Conservation (phyloP, 2,329 filamentous ascomycete genomes). For the Xylaria multiplex region DNA sequence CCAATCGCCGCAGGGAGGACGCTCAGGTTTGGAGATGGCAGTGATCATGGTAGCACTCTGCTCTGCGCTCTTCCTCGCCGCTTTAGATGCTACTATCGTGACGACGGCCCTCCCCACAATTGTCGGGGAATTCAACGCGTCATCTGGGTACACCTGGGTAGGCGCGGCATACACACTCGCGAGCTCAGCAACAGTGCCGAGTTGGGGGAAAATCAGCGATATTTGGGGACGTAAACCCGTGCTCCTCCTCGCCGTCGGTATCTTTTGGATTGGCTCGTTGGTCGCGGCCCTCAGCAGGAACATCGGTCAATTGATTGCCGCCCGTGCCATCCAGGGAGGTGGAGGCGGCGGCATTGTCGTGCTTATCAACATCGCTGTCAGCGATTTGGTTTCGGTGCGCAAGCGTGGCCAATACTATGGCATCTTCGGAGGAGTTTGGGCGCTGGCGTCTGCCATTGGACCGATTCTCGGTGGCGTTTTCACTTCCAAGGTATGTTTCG, state of each 20-base stretch:
- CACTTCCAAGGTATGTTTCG: conserved; percentile 57
- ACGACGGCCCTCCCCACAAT: conserved; percentile 75
- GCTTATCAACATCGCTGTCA: conserved; percentile 68
- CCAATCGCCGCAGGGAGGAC: conserved; percentile 28
- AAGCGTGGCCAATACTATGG: conserved; percentile 63
- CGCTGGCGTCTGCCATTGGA: conserved; percentile 71
- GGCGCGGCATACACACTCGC: conserved; percentile 78
- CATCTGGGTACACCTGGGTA: conserved; percentile 80
- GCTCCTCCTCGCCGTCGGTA: conserved; percentile 59
- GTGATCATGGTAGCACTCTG: conserved; percentile 49
- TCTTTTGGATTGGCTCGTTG: conserved; percentile 66
- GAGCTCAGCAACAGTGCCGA: conserved; percentile 72
- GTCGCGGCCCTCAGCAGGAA: conserved; percentile 61
- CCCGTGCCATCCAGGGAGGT: conserved; percentile 65
- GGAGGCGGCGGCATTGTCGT: conserved; percentile 68
- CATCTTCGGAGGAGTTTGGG: conserved; percentile 68
- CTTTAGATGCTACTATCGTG: conserved; percentile 70
- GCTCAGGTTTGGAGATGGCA: conserved; percentile 46
- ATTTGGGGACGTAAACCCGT: conserved; percentile 68
- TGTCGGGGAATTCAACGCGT: conserved; percentile 69
- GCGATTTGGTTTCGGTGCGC: conserved; percentile 65
- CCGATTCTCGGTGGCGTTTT: conserved; percentile 76
- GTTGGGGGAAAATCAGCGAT: conserved; percentile 73
- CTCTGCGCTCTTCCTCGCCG: conserved; percentile 61
- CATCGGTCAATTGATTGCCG: conserved; percentile 64